Conservation (phyloP, 805 yeast species). For the Candida anglica region DNA sequence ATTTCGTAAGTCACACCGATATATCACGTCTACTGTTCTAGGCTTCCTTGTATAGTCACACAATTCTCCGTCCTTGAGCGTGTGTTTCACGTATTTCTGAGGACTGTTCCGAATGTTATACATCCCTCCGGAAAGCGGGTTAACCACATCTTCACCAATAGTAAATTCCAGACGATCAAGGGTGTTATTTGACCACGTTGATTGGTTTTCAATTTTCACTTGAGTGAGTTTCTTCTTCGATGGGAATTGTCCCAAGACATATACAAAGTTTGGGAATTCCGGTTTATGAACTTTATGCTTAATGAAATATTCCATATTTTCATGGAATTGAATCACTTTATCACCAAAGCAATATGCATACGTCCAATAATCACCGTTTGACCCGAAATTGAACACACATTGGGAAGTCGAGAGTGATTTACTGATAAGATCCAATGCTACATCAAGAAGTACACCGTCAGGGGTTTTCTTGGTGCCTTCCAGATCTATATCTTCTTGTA, state of each 20-base stretch:
- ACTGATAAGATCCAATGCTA: constrained; percentile 13
- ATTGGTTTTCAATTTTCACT: constrained; percentile 17
- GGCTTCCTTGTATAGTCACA: constrained; percentile 58
- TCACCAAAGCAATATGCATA: constrained; percentile 48
- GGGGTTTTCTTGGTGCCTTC: not conserved
- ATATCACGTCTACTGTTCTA: constrained; percentile 52
- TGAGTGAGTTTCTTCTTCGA: constrained; percentile 8
- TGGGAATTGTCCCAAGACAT: constrained; percentile 33
- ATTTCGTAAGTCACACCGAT: constrained; percentile 45
- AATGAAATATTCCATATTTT: constrained; percentile 17
- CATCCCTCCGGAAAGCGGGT: constrained; percentile 17
- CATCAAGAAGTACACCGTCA: constrained; percentile 10
- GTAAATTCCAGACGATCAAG: constrained; percentile 20
- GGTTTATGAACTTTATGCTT: constrained; percentile 27
- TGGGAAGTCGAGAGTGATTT: constrained; percentile 13
- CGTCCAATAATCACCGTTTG: constrained; percentile 49
- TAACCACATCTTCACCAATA: constrained; percentile 21
- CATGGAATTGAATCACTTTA: constrained; percentile 48
- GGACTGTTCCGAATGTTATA: constrained; percentile 8
- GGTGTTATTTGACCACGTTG: constrained; percentile 12
- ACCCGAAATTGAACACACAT: constrained; percentile 21
- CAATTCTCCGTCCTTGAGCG: constrained; percentile 41
- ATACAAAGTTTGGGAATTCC: constrained; percentile 26
- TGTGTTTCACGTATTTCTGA: constrained; percentile 36
- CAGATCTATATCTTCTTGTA: not conserved